Base-by-base conservation (phyloP, 306 rosid species). In the Dalbergia oliveri region DNA sequence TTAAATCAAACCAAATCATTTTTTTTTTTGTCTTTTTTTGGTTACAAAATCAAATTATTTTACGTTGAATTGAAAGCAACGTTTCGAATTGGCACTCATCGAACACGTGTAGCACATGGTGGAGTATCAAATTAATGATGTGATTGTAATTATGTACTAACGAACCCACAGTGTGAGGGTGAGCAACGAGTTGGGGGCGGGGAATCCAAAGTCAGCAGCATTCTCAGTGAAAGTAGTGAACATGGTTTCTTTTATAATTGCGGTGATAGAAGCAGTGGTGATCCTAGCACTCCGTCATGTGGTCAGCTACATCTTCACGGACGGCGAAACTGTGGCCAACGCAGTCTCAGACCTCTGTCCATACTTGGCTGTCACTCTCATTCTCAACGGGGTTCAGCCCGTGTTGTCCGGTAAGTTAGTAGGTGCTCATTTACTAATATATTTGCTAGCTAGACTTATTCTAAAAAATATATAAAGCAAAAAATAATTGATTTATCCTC, bases 161-260 rank as follows among this genome's bases (percentile, higher is more conserved):
- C 23, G 0, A 26, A 26, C 31, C 1, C 31, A 2, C 85, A 91
- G 97, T 59, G 93, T 91, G 72, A 83, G 97, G 72, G 89, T 91
- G 41, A 83, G 97, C 85, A 91, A 91, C 56, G 95, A 92, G 83
- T 61, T 92, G 4, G 97, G 97, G 26, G 88, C 91, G n/a, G 92
- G 92, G 69, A 80, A 92, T 84, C 86, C 92, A 0, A 88, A 80
- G 43, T 86, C 97, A 4, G 97, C 95, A 15, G 84, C 90, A 73
- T 89, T 90, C 76, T 80, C 91, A 0, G 92, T 92, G 0, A 19
- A 75, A 7, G 39, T 89, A 3, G 95, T 89, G 69, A 90, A 83
- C 2, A 0, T 37, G 12, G 9, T 86, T 10, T 91, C 94, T 0
- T 79, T 90, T 35, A 19, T 82, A 0, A 65, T 89, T 8, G 86